Conservation (phyloP, 495 filamentous ascomycete species). For the Aspergillus taichungensis region DNA sequence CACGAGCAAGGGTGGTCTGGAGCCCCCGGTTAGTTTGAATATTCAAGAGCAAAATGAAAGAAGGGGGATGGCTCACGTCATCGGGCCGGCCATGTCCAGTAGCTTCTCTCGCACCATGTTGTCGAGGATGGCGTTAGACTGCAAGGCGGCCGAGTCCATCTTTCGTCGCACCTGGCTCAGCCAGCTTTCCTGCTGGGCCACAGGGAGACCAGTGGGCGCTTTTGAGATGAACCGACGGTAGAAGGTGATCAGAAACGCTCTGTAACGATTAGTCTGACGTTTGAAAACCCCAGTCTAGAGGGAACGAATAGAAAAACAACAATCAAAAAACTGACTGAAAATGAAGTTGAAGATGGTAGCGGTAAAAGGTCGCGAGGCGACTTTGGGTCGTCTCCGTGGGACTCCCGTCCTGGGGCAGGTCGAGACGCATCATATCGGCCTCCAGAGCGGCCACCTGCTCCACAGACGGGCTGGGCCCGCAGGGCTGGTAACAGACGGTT, state of each 20-base stretch:
- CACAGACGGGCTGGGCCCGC: slow-evolving; percentile 4
- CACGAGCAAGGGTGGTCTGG: slow-evolving; percentile 27
- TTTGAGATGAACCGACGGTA: slow-evolving; percentile 20
- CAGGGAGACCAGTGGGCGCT: slow-evolving; percentile 5
- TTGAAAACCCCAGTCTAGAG: no score
- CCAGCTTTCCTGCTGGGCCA: slow-evolving; percentile 9
- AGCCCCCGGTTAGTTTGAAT: neutral
- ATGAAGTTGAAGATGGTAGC: slow-evolving; percentile 25
- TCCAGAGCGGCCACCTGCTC: slow-evolving; percentile 20
- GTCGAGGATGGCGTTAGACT: slow-evolving; percentile 26
- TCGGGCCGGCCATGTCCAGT: slow-evolving; percentile 19
- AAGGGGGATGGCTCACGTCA: slow-evolving; percentile 22
- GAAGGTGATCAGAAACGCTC: slow-evolving; percentile 21
- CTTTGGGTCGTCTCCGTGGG: slow-evolving; percentile 4
- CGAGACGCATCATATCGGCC: slow-evolving; percentile 7
- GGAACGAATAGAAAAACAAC: neutral
- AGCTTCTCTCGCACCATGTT: slow-evolving; percentile 21
- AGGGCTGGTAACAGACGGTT: slow-evolving; percentile 13
- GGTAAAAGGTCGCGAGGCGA: slow-evolving; percentile 13
- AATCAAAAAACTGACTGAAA: slow-evolving; percentile 17
- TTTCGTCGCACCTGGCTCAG: slow-evolving; percentile 11
- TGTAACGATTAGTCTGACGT: slow-evolving; percentile 5
- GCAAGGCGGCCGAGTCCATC: slow-evolving; percentile 22
- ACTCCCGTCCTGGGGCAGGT: slow-evolving; percentile 11
- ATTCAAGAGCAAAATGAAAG: neutral